Percentiles rank a stretch among this genome's conserved stretches.
phyloP scores from a whole-genome alignment of 1,284 basidiomycete genomes.

The Ustilago nuda region DNA sequence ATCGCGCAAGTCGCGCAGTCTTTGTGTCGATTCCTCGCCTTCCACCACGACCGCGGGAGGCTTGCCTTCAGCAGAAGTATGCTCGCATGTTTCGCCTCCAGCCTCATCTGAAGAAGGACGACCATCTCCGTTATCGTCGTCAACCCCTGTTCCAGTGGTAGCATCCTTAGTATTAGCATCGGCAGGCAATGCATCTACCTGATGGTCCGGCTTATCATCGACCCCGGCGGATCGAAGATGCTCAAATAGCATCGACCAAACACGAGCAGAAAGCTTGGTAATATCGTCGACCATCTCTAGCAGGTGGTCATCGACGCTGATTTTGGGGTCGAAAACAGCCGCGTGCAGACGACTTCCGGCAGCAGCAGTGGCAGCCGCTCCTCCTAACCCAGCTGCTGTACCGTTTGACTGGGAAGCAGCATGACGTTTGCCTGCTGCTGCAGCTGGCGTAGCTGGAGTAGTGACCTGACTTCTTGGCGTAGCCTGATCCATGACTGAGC shows the following conservation, averaged over 20 bases:
- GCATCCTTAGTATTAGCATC: constrained; percentile 8
- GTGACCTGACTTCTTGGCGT: constrained; percentile 32
- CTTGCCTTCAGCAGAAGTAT: neutral
- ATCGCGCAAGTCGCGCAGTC: constrained; percentile 32
- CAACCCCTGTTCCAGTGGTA: neutral
- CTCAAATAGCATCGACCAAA: constrained; percentile 59
- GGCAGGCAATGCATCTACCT: constrained; percentile 4
- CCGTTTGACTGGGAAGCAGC: constrained; percentile 17
- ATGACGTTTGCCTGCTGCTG: constrained; percentile 21
- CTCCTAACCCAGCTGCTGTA: constrained; percentile 1
- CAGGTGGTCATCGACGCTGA: constrained; percentile 55
- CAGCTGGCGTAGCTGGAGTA: constrained; percentile 27
- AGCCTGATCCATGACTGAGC: constrained; percentile 24
- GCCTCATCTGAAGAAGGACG: constrained; percentile 1
- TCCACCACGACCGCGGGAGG: neutral
- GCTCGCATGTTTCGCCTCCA: constrained; percentile 11
- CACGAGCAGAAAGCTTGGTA: constrained; percentile 52
- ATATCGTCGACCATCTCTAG: constrained; percentile 56
- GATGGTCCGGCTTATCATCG: constrained; percentile 7
- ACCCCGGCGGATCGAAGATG: constrained; percentile 44
- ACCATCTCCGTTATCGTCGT: neutral
- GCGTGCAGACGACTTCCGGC: constrained; percentile 22
- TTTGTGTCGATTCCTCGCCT: neutral
- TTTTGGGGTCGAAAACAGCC: constrained; percentile 31
- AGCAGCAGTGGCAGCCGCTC: constrained; percentile 21